Evolutionary conservation across 192 early-diverging fungal species (phyloP).

Genomic region (Coemansia sp.): DNA sequence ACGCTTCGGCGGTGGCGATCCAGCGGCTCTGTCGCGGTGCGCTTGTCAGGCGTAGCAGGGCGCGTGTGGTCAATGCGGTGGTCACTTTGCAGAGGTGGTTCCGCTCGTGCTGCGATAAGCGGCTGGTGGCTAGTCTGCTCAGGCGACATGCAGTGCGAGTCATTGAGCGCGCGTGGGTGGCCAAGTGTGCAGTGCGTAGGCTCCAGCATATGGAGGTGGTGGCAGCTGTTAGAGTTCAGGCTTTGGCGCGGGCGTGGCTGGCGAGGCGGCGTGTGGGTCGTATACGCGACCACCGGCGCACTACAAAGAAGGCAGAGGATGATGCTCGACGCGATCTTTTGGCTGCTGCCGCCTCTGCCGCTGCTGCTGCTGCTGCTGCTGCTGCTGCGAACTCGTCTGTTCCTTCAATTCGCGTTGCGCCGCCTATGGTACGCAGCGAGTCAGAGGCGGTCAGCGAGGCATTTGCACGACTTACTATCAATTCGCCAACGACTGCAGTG

Average conservation of each 20-base stretch:
- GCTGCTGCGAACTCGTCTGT: neutral
- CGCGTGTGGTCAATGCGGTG: constrained; percentile 47
- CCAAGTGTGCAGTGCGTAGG: constrained; percentile 5
- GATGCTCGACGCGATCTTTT: neutral
- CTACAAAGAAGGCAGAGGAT: neutral
- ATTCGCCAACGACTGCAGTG: constrained; percentile 6
- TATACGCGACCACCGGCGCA: constrained; percentile 13
- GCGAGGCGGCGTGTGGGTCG: constrained; percentile 12
- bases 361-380: neutral
- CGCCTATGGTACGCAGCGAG: constrained; percentile 13
- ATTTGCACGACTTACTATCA: constrained; percentile 32
- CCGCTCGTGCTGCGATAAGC: constrained; percentile 22
- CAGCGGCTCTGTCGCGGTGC: constrained; percentile 77
- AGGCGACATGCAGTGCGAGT: constrained; percentile 27
- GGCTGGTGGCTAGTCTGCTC: constrained; percentile 2
- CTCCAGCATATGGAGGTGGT: neutral
- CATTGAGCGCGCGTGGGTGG: constrained; percentile 33
- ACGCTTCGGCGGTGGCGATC: constrained; percentile 75
- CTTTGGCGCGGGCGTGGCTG: constrained; percentile 23
- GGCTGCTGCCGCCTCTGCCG: neutral
- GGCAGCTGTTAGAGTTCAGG: constrained; percentile 7
- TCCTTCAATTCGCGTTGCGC: neutral
- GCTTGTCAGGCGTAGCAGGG: constrained; percentile 63
- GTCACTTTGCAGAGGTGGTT: constrained; percentile 36
- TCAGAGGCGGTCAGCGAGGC: constrained; percentile 28